phyloP scores from a whole-genome alignment of 2,329 filamentous ascomycete species.

The Geosmithia flava region DNA sequence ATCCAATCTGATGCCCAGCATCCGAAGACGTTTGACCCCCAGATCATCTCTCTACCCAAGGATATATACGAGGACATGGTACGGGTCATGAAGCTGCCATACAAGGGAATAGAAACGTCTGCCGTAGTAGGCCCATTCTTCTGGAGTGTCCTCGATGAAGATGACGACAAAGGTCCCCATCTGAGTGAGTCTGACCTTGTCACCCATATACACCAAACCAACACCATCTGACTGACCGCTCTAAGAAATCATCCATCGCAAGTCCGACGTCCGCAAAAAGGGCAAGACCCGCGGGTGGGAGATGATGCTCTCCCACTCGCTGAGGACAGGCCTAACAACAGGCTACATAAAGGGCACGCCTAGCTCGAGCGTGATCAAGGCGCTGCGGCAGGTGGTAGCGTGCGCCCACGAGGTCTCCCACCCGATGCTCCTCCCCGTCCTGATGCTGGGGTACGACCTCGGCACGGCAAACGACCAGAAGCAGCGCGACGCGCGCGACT shows the following conservation, averaged over 20 bases:
- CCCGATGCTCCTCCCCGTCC: slow-evolving; percentile 44
- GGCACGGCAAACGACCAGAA: slow-evolving; percentile 43
- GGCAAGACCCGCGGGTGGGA: slow-evolving; percentile 53
- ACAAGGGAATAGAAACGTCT: slow-evolving; percentile 44
- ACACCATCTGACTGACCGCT: too few relatives aligned
- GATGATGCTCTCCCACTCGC: slow-evolving; percentile 46
- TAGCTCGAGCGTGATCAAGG: slow-evolving; percentile 37
- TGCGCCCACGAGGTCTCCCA: slow-evolving; percentile 39
- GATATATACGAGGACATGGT: slow-evolving; percentile 43
- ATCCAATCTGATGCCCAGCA: slow-evolving; percentile 18
- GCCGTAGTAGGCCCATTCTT: slow-evolving; percentile 52
- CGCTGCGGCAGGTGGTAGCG: slow-evolving; percentile 35
- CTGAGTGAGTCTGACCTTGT: slow-evolving; percentile 29
- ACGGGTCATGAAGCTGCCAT: slow-evolving; percentile 37
- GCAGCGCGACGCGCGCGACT: slow-evolving; percentile 50
- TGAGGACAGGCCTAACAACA: slow-evolving; percentile 41
- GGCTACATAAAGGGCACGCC: slow-evolving; percentile 50
- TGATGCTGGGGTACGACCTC: slow-evolving; percentile 47
- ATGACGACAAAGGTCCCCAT: slow-evolving; percentile 38
- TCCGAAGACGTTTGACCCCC: slow-evolving; percentile 45
- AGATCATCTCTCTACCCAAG: slow-evolving; percentile 39
- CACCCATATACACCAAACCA: not conserved
- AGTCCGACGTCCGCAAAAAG: slow-evolving; percentile 55
- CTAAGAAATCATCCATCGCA: slow-evolving; percentile 53
- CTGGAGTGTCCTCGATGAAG: slow-evolving; percentile 44